Percentiles rank a stretch among this genome's conserved stretches.
phyloP scores from a whole-genome alignment of 2,329 filamentous ascomycete species.

The Ceratocystis cubensis region DNA sequence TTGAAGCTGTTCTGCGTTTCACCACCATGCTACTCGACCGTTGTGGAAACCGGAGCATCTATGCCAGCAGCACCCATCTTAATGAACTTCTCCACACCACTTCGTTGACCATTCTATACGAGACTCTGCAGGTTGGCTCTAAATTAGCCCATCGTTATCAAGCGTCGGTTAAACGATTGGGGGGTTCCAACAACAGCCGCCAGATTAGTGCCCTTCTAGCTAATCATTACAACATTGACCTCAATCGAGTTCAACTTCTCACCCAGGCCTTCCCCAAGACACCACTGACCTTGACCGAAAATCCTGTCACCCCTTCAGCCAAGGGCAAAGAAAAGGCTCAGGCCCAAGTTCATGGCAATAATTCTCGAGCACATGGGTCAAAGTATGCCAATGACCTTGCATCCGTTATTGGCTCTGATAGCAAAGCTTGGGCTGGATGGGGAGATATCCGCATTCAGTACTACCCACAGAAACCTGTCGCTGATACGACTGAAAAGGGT shows the following conservation, averaged over 20 bases:
- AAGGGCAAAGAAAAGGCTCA: conserved; percentile 66
- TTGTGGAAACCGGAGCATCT: conserved; percentile 92
- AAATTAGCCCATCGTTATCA: conserved; percentile 88
- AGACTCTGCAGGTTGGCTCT: conserved; percentile 66
- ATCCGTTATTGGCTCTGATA: conserved; percentile 52
- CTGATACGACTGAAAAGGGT: neutral
- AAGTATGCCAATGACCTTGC: conserved; percentile 74
- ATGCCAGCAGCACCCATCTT: conserved; percentile 81
- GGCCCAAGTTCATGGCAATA: conserved; percentile 25
- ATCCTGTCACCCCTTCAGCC: conserved; percentile 38
- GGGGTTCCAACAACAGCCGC: conserved; percentile 38
- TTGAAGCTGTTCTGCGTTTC: conserved; percentile 72
- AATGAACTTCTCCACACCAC: conserved; percentile 83
- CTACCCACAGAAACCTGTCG: conserved; percentile 41
- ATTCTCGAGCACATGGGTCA: conserved; percentile 30
- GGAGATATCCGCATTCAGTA: conserved; percentile 70
- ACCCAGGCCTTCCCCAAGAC: conserved; percentile 72
- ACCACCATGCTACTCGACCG: conserved; percentile 81
- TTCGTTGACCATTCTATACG: conserved; percentile 63
- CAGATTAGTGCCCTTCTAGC: conserved; percentile 62
- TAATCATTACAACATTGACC: conserved; percentile 70
- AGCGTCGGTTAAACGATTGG: conserved; percentile 67
- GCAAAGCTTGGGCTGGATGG: conserved; percentile 59
- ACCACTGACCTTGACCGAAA: conserved; percentile 39
- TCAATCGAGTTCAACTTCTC: conserved; percentile 74